Evolutionary conservation across 306 rosid genomes (phyloP).

Genomic region (Canavalia gladiata): DNA sequence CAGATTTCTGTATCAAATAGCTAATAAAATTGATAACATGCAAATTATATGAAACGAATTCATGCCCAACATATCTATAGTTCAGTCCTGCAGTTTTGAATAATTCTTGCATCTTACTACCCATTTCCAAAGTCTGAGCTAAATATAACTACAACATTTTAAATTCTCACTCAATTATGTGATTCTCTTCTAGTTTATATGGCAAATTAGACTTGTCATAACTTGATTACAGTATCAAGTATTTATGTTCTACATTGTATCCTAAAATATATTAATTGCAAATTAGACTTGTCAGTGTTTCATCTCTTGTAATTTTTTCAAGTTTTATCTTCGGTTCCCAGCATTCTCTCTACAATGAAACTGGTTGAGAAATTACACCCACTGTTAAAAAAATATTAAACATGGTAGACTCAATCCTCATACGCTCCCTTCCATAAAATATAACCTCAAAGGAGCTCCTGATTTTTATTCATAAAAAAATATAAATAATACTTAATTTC

Average conservation of each 20-base stretch:
- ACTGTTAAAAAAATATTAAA: neutral
- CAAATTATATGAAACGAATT: conserved; percentile 40
- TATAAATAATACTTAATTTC: neutral
- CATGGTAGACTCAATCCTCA: conserved; percentile 15
- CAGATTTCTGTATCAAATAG: conserved; percentile 94
- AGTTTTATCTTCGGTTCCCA: neutral
- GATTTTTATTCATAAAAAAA: conserved; percentile 17
- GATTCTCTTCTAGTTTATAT: conserved; percentile 19
- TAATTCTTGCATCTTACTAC: conserved; percentile 36
- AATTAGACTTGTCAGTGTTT: neutral
- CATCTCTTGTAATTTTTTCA: conserved; percentile 13
- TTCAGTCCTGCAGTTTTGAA: conserved; percentile 18
- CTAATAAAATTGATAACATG: conserved; percentile 70
- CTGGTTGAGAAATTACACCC: neutral
- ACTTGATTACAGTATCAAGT: conserved; percentile 26
- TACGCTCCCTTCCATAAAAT: conserved; percentile 16
- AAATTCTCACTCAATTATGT: neutral
- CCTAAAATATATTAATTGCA: conserved; percentile 29
- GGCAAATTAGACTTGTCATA: conserved; percentile 31
- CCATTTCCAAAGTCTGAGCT: conserved; percentile 31
- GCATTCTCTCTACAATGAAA: neutral
- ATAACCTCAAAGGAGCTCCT: conserved; percentile 16
- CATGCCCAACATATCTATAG: conserved; percentile 36
- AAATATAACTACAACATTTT: conserved; percentile 4
- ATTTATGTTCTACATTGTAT: conserved; percentile 15